Base-by-base conservation (phyloP, 1,139 yeast species). In the Kodamaea ohmeri region DNA sequence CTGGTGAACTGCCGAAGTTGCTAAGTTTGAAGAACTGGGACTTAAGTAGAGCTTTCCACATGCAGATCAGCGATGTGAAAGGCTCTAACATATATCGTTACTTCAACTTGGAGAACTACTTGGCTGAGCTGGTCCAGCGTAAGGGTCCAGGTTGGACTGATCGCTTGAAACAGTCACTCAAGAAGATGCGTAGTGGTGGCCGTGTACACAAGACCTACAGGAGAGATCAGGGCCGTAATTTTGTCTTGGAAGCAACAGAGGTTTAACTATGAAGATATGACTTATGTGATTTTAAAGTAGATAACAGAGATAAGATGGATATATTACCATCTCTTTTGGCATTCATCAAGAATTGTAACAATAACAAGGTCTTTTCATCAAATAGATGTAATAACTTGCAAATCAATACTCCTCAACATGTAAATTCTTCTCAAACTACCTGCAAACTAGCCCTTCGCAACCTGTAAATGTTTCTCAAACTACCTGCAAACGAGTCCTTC, bases 31-130 rank as follows among this genome's bases (percentile, higher is more conserved):
- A 9, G 6, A 38, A 36, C 38, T 40, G 41, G 38, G 35, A 22
- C 3, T 25, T 35, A n/a, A 32, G 41, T 32, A 36, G 39, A 34
- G 36, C 29, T 16, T 42, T 46, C 37, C 49, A 47, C 25, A 36
- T 47, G 24, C 36, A 38, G 14, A 32, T 43, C 19, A 35, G 32
- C 9, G 18, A 19, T 15, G 17, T 21, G 7, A 4, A 39, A 6
- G 36, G 36, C 15, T 39, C 15, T 13, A 39, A 39, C 17, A 29
- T 49, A 26, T 50, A 47, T 35, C 44, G 39, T 36, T 50, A 40
- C 42, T 50, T 50, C 33, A 50, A 46, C 29, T 38, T 44, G 16
- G 47, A 49, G 28, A 41, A 39, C 37, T 48, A 43, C 36, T 43
- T 48, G 33, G 30, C 29, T 25, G 25, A 28, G 31, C 34, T 25